Evolutionary conservation across 306 rosid species (phyloP).

Genomic region (Cucurbita argyrosperma): DNA sequence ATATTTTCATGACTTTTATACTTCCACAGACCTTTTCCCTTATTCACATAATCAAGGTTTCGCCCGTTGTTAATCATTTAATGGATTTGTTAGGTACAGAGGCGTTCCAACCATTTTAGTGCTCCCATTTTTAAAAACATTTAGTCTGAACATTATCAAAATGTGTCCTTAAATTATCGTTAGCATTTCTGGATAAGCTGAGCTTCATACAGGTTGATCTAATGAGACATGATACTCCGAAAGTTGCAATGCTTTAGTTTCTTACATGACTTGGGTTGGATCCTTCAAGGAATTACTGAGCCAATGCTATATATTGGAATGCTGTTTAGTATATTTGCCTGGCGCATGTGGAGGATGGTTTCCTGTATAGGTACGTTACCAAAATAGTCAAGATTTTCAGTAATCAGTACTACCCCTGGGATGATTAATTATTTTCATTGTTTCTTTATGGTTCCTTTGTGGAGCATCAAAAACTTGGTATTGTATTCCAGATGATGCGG

Average conservation of each 20-base stretch:
- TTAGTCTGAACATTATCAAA: neutral
- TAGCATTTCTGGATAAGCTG: neutral
- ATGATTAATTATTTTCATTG: neutral
- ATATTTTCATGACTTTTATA: neutral
- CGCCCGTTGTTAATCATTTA: neutral
- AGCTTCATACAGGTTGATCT: neutral
- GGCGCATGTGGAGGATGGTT: constrained; percentile 97
- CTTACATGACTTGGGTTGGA: constrained; percentile 9
- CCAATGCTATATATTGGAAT: constrained; percentile 97
- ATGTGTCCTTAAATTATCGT: neutral
- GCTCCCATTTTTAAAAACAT: no score
- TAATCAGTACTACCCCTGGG: neutral
- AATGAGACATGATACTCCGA: neutral
- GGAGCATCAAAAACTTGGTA: constrained; percentile 99
- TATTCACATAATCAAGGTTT: neutral
- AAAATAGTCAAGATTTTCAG: neutral
- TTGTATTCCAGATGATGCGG: constrained; percentile 85
- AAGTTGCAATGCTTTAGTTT: neutral
- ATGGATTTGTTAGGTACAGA: no score
- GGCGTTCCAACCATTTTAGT: no score
- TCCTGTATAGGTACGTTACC: constrained; percentile 59
- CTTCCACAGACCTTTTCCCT: neutral
- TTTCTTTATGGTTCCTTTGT: constrained; percentile 80
- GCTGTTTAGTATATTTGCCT: constrained; percentile 94
- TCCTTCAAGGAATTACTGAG: constrained; percentile 85